Evolutionary conservation across 139 green algal genomes (phyloP).

Genomic region (Prasinococcaceae sp.): DNA sequence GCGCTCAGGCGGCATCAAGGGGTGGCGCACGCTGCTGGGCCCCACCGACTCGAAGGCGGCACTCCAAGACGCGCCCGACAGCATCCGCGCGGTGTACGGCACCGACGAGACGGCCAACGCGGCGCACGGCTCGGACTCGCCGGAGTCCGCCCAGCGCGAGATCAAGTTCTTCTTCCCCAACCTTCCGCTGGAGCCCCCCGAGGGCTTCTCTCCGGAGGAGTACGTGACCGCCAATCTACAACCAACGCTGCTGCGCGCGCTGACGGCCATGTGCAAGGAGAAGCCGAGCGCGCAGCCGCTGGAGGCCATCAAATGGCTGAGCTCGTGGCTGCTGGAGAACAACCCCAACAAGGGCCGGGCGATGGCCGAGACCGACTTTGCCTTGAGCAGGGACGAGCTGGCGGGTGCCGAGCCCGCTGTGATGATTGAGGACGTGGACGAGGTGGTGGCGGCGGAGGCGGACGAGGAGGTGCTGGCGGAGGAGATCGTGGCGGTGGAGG

Average conservation of each 20-base stretch:
- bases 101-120: slow-evolving; percentile 61
- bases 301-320: slow-evolving; percentile 52
- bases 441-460: not conserved
- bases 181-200: not conserved
- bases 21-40: slow-evolving; percentile 56
- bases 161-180: slow-evolving; percentile 61
- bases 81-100: slow-evolving; percentile 55
- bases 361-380: not conserved
- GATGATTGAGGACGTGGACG: not conserved
- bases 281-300: slow-evolving; percentile 23
- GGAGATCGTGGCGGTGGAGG: slow-evolving; percentile 1
- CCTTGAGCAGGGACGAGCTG: not conserved
- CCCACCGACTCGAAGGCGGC: slow-evolving; percentile 53
- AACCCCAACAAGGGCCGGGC: slow-evolving; percentile 61
- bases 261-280: slow-evolving; percentile 48
- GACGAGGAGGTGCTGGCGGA: slow-evolving; percentile 4
- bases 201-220: slow-evolving; percentile 10
- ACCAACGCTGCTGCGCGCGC: slow-evolving; percentile 43
- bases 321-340: slow-evolving; percentile 56
- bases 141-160: slow-evolving; percentile 41
- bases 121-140: slow-evolving; percentile 56
- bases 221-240: slow-evolving; percentile 45
- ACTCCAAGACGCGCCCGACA: slow-evolving; percentile 32
- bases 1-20: slow-evolving; percentile 42
- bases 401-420: not conserved